Base-by-base conservation (phyloP, 352 stramenopile species). In the Elongisporangium prolatum region DNA sequence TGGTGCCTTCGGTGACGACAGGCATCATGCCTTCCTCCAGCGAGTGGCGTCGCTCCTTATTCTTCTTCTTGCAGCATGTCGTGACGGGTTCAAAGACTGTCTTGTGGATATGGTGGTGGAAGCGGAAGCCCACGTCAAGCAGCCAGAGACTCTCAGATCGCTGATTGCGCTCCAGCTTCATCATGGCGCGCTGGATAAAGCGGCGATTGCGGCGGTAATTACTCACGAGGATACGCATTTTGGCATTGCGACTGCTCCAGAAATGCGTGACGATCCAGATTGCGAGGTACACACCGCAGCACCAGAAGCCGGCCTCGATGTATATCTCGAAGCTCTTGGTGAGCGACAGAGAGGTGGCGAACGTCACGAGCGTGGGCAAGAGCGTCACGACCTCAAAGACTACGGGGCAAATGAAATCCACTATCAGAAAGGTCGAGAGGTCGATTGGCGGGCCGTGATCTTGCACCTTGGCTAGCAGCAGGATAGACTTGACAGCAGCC, bases 241-340 rank as follows among this genome's bases (percentile, higher is more conserved):
- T 83, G 34, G 50, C 67, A 63, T 93, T 93, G 28, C 83, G 77
- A 20, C 75, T 88, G 68, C 80, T 91, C 79, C 80, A 93, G 60
- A 88, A 93, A 59, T 93, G 83, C 28, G 71, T 70, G 47, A 79
- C 67, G 63, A 91, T 86, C 83, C 80, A 93, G 1, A 91, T 44
- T 18, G 72, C 50, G 17, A 93, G 60, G 57, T 93, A 93, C 9
- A 55, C 65, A n/a, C 61, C 66, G 14, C 88, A 64, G 59, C 63
- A 63, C 63, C 73, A 91, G 50, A 91, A 89, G 6, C 83, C 83
- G 59, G 76, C 83, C 52, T 84, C 78, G 9, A 93, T 73, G 48
- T 91, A 93, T 10, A 74, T 60, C 47, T 86, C 68, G 56, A 93
- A 93, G 0, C 79, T 75, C 44, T 84, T 72, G n/a, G 68, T 78